These are phyloP conservation scores for Kickxella alabastrina DNA, from an alignment of 192 early-diverging fungal genomes.

Conservation along the genomic window DNA sequence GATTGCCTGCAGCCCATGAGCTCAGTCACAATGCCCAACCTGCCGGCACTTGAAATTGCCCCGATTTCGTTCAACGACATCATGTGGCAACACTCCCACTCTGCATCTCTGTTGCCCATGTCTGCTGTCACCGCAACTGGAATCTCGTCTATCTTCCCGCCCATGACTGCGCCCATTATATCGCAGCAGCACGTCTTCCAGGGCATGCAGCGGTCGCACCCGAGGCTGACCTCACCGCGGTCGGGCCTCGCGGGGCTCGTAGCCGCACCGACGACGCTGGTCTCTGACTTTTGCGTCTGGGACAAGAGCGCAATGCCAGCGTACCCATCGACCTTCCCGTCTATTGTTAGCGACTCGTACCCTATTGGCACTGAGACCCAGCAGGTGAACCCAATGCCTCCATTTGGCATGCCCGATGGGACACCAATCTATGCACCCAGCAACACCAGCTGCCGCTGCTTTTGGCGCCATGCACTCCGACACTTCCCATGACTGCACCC, in stretches of 20 bases:
- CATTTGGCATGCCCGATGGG: too few relatives aligned
- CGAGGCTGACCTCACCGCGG: not conserved
- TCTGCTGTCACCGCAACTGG: not conserved
- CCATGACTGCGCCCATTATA: conserved; percentile 16
- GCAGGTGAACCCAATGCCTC: not conserved
- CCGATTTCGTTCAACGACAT: not conserved
- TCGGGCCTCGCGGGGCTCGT: conserved; percentile 5
- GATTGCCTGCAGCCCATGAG: conserved; percentile 11
- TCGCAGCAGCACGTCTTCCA: not conserved
- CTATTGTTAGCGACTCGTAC: too few relatives aligned
- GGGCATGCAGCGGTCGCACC: conserved; percentile 2
- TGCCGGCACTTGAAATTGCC: conserved; percentile 1
- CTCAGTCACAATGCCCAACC: too few relatives aligned
- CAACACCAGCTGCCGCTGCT: conserved; percentile 23
- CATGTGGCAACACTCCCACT: conserved; percentile 4
- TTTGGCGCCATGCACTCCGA: conserved; percentile 39
- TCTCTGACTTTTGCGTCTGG: too few relatives aligned
- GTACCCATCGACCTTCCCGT: too few relatives aligned
- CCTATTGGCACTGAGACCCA: too few relatives aligned
- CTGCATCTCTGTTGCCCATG: not conserved
- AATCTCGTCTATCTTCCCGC: not conserved
- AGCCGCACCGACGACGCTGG: too few relatives aligned
- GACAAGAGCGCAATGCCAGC: too few relatives aligned
- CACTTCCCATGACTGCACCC: not conserved
- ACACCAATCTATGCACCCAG: too few relatives aligned